A percentile compares a stretch with the other conserved stretches of the same genome.
phyloP scores from a whole-genome alignment of 805 yeast species.

The Lipomyces sp. region DNA sequence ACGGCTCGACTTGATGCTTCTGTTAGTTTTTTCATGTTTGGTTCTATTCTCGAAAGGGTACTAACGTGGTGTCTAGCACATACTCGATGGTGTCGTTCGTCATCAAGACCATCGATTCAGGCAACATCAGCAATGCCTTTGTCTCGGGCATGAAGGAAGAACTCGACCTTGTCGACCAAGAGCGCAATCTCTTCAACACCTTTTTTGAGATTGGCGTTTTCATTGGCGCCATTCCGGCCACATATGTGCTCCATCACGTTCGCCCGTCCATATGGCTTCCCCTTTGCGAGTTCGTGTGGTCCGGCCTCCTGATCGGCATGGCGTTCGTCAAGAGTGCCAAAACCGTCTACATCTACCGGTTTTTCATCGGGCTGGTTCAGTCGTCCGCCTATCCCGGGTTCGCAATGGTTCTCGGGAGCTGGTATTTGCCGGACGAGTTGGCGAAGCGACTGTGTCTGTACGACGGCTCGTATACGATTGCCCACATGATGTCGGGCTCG shows the following conservation, averaged over 20 bases:
- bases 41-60: too few relatives aligned
- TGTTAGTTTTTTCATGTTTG: slow-evolving; percentile 1
- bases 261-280: slow-evolving; percentile 35
- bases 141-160: slow-evolving; percentile 44
- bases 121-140: slow-evolving; percentile 51
- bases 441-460: slow-evolving; percentile 24
- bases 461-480: slow-evolving; percentile 38
- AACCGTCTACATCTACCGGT: slow-evolving; percentile 35
- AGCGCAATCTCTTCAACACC: slow-evolving; percentile 30
- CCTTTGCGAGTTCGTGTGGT: slow-evolving; percentile 33
- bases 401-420: slow-evolving; percentile 47
- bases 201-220: slow-evolving; percentile 34
- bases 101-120: slow-evolving; percentile 54
- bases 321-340: slow-evolving; percentile 31
- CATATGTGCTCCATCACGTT: slow-evolving; percentile 33
- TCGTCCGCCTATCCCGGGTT: slow-evolving; percentile 49
- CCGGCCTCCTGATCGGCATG: slow-evolving; percentile 28
- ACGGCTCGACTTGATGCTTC: slow-evolving; percentile 3
- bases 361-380: slow-evolving; percentile 35
- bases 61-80: background rate
- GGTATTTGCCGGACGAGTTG: slow-evolving; percentile 55
- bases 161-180: slow-evolving; percentile 31
- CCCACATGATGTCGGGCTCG: slow-evolving; percentile 53
- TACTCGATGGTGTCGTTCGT: slow-evolving; percentile 11
- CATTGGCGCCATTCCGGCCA: slow-evolving; percentile 37